Percentiles rank a stretch among this genome's conserved stretches.
These are phyloP conservation scores for Fusarium austroafricanum DNA, from an alignment of 2,329 filamentous ascomycete species.

Conservation along the genomic window DNA sequence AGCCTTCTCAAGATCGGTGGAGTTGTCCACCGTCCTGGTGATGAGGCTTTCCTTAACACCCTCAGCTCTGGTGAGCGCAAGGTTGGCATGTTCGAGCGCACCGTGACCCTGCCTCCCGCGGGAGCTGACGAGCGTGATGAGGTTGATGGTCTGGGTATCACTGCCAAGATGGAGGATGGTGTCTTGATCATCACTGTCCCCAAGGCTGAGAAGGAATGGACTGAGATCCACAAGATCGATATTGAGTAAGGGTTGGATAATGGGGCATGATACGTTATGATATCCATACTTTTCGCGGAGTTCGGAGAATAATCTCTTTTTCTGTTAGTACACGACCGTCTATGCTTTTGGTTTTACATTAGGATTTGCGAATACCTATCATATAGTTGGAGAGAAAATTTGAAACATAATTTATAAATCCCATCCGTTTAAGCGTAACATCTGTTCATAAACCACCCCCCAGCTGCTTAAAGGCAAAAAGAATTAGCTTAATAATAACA, in stretches of 20 bases:
- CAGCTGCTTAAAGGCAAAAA: background rate
- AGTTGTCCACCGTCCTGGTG: constrained; percentile 77
- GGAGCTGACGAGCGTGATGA: constrained; percentile 61
- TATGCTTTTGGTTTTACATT: background rate
- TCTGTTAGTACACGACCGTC: background rate
- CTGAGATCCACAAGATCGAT: constrained; percentile 70
- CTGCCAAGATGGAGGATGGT: constrained; percentile 82
- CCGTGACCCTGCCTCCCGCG: constrained; percentile 68
- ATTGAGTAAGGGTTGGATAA: constrained; percentile 58
- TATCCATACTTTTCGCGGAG: constrained; percentile 20
- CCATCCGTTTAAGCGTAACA: no score
- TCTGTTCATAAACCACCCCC: background rate
- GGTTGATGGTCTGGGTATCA: constrained; percentile 75
- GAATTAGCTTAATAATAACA: background rate
- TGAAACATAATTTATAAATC: background rate
- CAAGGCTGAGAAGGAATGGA: constrained; percentile 75
- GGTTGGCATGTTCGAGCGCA: constrained; percentile 79
- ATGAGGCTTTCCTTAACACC: constrained; percentile 74
- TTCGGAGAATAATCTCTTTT: constrained; percentile 25
- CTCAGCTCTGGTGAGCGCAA: constrained; percentile 74
- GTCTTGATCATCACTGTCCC: constrained; percentile 81
- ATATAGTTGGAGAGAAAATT: constrained; percentile 9
- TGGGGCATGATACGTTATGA: constrained; percentile 13
- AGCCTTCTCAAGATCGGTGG: constrained; percentile 75
- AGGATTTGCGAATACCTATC: background rate